phyloP scores from a whole-genome alignment of 768 basidiomycete species.

The Mrakia blollopis region DNA sequence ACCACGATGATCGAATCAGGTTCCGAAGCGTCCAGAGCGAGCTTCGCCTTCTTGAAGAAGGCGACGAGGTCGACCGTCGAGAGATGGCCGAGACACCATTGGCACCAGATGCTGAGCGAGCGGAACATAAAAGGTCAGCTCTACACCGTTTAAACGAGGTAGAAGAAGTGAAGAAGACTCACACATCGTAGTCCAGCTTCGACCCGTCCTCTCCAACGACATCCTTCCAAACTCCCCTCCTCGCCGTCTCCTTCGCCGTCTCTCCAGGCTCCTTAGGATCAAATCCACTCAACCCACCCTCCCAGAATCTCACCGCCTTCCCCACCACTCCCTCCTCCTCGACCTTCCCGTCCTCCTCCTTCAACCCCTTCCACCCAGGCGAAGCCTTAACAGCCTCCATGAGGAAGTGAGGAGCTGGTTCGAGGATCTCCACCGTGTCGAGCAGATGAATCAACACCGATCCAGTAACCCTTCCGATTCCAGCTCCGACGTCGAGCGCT shows the following conservation, averaged over 20 bases:
- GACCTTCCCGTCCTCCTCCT: conserved; percentile 54
- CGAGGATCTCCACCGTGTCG: conserved; percentile 78
- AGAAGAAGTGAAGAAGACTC: conserved; percentile 33
- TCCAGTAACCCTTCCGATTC: conserved; percentile 84
- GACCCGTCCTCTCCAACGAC: conserved; percentile 46
- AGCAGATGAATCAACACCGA: conserved; percentile 85
- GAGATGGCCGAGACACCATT: conserved; percentile 78
- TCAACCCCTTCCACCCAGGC: conserved; percentile 25
- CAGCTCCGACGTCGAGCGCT: conserved; percentile 86
- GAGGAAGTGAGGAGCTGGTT: conserved; percentile 72
- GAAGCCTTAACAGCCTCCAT: conserved; percentile 13
- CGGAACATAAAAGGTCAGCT: neutral
- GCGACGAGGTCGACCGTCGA: conserved; percentile 63
- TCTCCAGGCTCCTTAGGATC: conserved; percentile 57
- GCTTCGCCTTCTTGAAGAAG: conserved; percentile 64
- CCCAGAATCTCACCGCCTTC: conserved; percentile 28
- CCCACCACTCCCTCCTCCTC: conserved; percentile 45
- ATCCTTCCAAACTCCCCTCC: conserved; percentile 60
- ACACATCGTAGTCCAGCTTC: conserved; percentile 68
- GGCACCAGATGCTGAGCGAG: conserved; percentile 67
- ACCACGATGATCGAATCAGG: conserved; percentile 60
- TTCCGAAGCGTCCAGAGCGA: conserved; percentile 49
- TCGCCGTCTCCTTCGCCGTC: conserved; percentile 27
- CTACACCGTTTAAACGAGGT: neutral
- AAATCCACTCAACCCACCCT: conserved; percentile 27